Evolutionary conservation across 2,329 filamentous ascomycete genomes (phyloP).

Genomic region (Penicillium italicum): DNA sequence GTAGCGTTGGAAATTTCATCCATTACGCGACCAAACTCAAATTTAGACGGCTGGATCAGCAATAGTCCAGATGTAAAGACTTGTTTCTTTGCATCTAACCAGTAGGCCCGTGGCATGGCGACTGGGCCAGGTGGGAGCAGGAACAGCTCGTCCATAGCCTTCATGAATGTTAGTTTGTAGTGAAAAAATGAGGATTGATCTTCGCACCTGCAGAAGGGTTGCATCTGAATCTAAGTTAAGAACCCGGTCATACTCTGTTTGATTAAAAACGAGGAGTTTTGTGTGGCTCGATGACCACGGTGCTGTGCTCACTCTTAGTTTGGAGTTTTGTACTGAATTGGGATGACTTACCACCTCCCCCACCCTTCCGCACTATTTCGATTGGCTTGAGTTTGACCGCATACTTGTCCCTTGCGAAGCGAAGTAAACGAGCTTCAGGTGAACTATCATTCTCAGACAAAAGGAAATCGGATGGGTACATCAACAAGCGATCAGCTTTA

Average conservation of each 20-base stretch:
- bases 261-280: conserved; percentile 64
- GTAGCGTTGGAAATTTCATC: conserved; percentile 28
- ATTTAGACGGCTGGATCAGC: conserved; percentile 53
- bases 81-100: conserved; percentile 53
- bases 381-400: conserved; percentile 47
- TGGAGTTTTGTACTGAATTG: no score
- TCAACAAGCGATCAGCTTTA: conserved; percentile 30
- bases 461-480: conserved; percentile 24
- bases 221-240: conserved; percentile 57
- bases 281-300: conserved; percentile 62
- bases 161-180: conserved; percentile 4
- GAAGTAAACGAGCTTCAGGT: conserved; percentile 36
- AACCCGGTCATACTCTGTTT: conserved; percentile 57
- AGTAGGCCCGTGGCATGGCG: conserved; percentile 66
- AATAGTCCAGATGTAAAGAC: conserved; percentile 57
- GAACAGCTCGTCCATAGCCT: conserved; percentile 66
- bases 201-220: not conserved
- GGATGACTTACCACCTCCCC: not conserved
- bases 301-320: conserved; percentile 20
- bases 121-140: conserved; percentile 56
- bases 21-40: conserved; percentile 46
- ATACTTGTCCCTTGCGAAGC: conserved; percentile 46
- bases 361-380: conserved; percentile 26
- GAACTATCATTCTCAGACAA: not conserved
- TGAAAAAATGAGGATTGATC: no score